Conservation (phyloP, 805 yeast genomes). For the Pichia cabralensis region DNA sequence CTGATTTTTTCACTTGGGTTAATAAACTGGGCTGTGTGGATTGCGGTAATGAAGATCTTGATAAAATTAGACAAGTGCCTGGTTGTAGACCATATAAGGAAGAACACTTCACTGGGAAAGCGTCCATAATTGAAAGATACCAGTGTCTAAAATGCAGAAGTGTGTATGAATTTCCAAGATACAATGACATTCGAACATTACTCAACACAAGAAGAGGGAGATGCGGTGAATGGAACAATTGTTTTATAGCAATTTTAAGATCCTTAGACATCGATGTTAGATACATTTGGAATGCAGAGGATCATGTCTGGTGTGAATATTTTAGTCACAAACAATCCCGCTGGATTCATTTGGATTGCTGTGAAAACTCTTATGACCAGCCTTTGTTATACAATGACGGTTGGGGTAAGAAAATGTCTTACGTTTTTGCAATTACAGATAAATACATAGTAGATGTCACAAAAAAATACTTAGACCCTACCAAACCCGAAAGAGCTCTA, state of each 20-base stretch:
- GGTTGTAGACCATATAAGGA: constrained; percentile 24
- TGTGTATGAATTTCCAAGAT: constrained; percentile 59
- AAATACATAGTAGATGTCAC: constrained; percentile 64
- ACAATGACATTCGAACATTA: constrained; percentile 55
- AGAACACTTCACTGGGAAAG: constrained; percentile 39
- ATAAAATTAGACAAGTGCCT: constrained; percentile 31
- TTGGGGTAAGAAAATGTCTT: constrained; percentile 94
- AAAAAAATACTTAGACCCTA: constrained; percentile 44
- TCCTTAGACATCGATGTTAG: constrained; percentile 59
- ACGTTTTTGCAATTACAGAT: constrained; percentile 59
- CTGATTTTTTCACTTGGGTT: constrained; percentile 77
- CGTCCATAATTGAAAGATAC: constrained; percentile 56
- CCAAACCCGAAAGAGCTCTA: constrained; percentile 26
- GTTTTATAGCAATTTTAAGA: constrained; percentile 60
- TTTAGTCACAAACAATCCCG: constrained; percentile 48
- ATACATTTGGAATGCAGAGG: constrained; percentile 82
- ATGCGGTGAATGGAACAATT: constrained; percentile 94
- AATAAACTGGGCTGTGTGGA: constrained; percentile 51
- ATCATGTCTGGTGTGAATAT: constrained; percentile 95
- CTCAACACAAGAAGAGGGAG: constrained; percentile 61
- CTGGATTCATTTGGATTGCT: constrained; percentile 87
- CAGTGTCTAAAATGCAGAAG: constrained; percentile 43
- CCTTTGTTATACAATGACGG: constrained; percentile 70
- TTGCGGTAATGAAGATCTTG: constrained; percentile 36
- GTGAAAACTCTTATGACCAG: constrained; percentile 79